Evolutionary conservation across 2,329 filamentous ascomycete species (phyloP).

Genomic region (Aspergillus quadrilineatus): DNA sequence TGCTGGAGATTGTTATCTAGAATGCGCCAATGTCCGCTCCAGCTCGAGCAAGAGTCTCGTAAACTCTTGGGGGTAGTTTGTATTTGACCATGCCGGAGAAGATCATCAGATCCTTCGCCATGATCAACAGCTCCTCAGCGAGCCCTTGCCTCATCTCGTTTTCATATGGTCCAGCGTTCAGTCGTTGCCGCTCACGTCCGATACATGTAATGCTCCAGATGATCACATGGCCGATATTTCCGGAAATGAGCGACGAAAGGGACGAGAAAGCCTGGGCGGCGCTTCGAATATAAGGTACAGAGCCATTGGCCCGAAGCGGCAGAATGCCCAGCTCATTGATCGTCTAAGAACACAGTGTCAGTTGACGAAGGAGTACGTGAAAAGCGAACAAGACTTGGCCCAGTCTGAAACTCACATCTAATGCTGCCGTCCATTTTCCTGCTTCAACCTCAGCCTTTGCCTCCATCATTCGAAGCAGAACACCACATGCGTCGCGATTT

Average conservation of each 20-base stretch:
- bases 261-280: constrained; percentile 78
- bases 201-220: constrained; percentile 93
- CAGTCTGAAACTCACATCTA: constrained; percentile 58
- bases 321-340: constrained; percentile 76
- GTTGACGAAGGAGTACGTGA: neutral
- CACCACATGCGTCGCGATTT: constrained; percentile 59
- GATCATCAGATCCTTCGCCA: constrained; percentile 85
- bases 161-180: constrained; percentile 71
- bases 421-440: constrained; percentile 59
- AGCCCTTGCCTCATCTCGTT: constrained; percentile 49
- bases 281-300: constrained; percentile 74
- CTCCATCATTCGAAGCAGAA: constrained; percentile 61
- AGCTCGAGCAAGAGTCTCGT: constrained; percentile 82
- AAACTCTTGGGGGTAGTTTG: constrained; percentile 79
- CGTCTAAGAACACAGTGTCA: constrained; percentile 50
- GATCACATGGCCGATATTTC: constrained; percentile 85
- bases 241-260: constrained; percentile 75
- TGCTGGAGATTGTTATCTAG: constrained; percentile 17
- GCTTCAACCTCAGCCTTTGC: constrained; percentile 61
- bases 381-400: neutral
- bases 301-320: constrained; percentile 71
- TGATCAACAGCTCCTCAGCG: constrained; percentile 71
- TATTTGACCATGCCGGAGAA: constrained; percentile 93
- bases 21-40: constrained; percentile 62
- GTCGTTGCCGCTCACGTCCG: constrained; percentile 70